A percentile compares a stretch with the other conserved stretches of the same genome.
Conservation (phyloP, 75 land plant species). For the Azolla pinnata region DNA sequence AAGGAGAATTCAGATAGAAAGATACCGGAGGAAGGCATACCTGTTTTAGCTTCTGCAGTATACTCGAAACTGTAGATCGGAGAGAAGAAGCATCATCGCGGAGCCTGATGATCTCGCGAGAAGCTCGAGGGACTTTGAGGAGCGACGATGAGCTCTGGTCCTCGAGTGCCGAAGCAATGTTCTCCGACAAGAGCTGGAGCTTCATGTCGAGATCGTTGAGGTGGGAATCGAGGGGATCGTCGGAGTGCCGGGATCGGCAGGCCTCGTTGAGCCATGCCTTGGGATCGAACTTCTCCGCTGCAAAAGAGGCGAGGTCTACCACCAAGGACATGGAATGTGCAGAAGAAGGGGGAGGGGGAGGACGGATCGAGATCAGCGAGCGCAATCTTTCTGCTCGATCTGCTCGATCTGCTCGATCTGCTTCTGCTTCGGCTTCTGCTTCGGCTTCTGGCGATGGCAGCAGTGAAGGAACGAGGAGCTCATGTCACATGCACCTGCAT, state of each 20-base stretch:
- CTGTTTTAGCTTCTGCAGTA: slow-evolving; percentile 68
- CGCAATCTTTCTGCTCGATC: no score
- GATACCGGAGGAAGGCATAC: slow-evolving; percentile 17
- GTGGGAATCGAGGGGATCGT: slow-evolving; percentile 59
- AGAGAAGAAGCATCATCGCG: slow-evolving; percentile 79
- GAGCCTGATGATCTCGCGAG: slow-evolving; percentile 71
- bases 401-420: no score
- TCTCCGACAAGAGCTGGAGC: slow-evolving; percentile 72
- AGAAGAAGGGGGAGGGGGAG: no score
- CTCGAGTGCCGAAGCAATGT: slow-evolving; percentile 70
- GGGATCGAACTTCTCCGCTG: slow-evolving; percentile 68
- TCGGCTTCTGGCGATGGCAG: no score
- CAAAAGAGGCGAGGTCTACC: slow-evolving; percentile 75
- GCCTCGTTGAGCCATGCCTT: slow-evolving; percentile 89
- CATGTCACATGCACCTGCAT: no score
- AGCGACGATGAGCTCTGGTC: slow-evolving; percentile 81
- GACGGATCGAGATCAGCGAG: no score
- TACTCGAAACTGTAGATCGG: slow-evolving; percentile 58
- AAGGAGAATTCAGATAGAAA: neutral
- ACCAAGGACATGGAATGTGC: no score
- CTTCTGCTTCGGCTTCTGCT: no score
- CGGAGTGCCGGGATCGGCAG: slow-evolving; percentile 56
- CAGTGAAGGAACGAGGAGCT: no score
- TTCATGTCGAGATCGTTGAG: slow-evolving; percentile 83
- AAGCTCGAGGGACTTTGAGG: slow-evolving; percentile 80